These are phyloP conservation scores for Botrytis aclada DNA, from an alignment of 2,329 filamentous ascomycete genomes.

Conservation along the genomic window DNA sequence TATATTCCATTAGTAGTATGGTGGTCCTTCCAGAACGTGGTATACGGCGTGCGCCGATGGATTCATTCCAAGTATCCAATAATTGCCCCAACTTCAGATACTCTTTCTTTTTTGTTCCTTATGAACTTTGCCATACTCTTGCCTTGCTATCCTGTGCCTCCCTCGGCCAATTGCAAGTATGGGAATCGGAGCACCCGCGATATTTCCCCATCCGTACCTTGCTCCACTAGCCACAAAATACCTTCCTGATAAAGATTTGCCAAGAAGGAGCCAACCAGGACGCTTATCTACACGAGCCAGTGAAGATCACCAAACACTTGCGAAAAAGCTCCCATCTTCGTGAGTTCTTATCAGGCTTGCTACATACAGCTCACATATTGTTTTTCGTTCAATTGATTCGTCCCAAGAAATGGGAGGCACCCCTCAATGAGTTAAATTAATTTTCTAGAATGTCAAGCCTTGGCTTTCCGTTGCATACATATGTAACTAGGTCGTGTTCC, in stretches of 20 bases:
- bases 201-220: constrained; percentile 4
- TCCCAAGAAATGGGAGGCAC: neutral
- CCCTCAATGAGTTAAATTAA: neutral
- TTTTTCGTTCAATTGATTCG: constrained; percentile 6
- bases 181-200: constrained; percentile 1
- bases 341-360: constrained; percentile 16
- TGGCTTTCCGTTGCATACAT: constrained; percentile 19
- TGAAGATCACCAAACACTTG: neutral
- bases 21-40: neutral
- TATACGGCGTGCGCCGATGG: constrained; percentile 14
- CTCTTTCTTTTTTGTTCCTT: neutral
- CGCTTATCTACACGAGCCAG: constrained; percentile 18
- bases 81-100: constrained; percentile 1
- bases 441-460: constrained; percentile 15
- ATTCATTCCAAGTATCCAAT: neutral
- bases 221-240: constrained; percentile 10
- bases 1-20: neutral
- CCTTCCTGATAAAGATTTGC: constrained; percentile 18
- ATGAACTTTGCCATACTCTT: neutral
- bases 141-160: neutral
- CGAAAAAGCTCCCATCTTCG: neutral
- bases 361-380: constrained; percentile 10
- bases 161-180: constrained; percentile 13
- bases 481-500: constrained; percentile 15
- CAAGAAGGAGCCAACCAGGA: constrained; percentile 14